A percentile compares a stretch with the other conserved stretches of the same genome.
These are phyloP conservation scores for Blastobotrys indianensis DNA, from an alignment of 1,139 yeast genomes.

Conservation along the genomic window DNA sequence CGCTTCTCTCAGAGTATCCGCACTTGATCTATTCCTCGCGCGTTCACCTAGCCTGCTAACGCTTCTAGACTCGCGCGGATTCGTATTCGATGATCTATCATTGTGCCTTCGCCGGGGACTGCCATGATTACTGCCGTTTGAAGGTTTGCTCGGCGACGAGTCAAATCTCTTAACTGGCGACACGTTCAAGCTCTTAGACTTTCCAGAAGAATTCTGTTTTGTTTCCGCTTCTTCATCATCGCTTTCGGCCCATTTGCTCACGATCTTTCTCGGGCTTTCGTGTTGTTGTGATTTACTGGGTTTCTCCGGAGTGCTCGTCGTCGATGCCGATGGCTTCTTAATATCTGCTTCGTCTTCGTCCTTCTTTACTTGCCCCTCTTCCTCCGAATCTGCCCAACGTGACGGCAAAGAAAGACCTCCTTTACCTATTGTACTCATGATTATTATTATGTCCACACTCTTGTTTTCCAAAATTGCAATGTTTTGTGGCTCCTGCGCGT, in stretches of 20 bases:
- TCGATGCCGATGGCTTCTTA: neutral
- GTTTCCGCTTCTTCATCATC: neutral
- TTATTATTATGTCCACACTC: neutral
- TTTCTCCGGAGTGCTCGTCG: constrained; percentile 2
- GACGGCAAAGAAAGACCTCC: constrained; percentile 11
- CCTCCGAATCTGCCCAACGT: constrained; percentile 14
- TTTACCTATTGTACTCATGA: constrained; percentile 4
- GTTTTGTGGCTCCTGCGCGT: neutral
- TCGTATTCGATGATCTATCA: too few relatives aligned
- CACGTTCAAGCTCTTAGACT: neutral
- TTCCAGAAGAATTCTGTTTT: neutral
- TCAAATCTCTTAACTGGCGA: too few relatives aligned
- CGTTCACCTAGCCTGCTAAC: too few relatives aligned
- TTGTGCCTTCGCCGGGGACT: too few relatives aligned
- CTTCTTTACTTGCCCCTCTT: constrained; percentile 6
- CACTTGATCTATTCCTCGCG: too few relatives aligned
- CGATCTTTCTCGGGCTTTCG: neutral
- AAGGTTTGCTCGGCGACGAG: too few relatives aligned
- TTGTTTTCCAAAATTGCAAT: too few relatives aligned
- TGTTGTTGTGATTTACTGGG: constrained; percentile 1
- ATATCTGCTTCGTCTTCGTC: constrained; percentile 2
- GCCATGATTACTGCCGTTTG: too few relatives aligned
- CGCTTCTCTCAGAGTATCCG: too few relatives aligned
- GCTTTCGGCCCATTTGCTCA: constrained; percentile 3
- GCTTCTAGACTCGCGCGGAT: too few relatives aligned